Base-by-base conservation (phyloP, 129 eudicot genomes). In the Cynara cardunculus region DNA sequence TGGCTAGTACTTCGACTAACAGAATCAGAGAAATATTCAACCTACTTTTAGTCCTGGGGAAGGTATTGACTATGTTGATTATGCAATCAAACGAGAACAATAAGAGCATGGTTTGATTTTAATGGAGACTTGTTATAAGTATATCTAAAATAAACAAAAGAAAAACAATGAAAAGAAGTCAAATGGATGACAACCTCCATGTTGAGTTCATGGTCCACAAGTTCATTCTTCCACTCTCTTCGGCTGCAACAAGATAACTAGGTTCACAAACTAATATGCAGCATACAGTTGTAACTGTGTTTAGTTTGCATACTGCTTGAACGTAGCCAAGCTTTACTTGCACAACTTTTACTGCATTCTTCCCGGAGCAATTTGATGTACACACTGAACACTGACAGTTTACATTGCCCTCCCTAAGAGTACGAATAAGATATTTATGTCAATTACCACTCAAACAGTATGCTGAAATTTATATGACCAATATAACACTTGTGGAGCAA, bases 131-230 rank as follows among this genome's bases (percentile, higher is more conserved):
- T 5, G 13, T 61, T 61, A 22, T 22, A n/a, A 61, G 26, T 27
- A 21, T 61, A 35, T 28, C n/a, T 14, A 30, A 82, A 41, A 32
- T 30, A 12, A 53, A 81, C n/a, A 27, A 80, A 26, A 41, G 31
- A 66, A 74, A 44, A 81, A 8, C 53, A 69, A 59, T 32, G 71
- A 59, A 72, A 72, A 31, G 41, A 72, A 62, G 72, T 80, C 64
- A 71, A 56, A 61, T 19, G 7, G 34, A 61, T 27, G 39, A 74
- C 79, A 75, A 95, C 99, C 97, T 95, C 99, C 99, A 95, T 61
- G 80, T 77, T 82, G 97, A 82, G 88, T 90, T 89, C 99, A 95
- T 95, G 75, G 86, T 80, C 99, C 99, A 95, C 69, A 95, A 82
- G 87, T 92, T 85, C 75, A 95, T 72, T 84, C 79, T 90, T 76